phyloP scores from a whole-genome alignment of 345 rosid genomes.

The Gossypium ekmanianum region DNA sequence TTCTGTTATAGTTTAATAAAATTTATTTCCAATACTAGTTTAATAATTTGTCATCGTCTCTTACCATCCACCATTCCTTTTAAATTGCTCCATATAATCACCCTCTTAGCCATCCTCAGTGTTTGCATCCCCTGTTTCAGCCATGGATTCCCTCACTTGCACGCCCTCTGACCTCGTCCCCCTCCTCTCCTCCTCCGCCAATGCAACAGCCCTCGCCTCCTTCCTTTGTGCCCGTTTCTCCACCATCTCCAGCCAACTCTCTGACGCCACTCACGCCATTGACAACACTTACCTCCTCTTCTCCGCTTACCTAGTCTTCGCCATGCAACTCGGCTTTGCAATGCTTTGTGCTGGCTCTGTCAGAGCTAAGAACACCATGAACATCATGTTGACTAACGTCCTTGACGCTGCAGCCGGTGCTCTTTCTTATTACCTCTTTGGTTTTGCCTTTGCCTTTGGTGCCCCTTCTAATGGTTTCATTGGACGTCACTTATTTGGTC shows the following conservation, averaged over 20 bases:
- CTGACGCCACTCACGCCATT: constrained; percentile 47
- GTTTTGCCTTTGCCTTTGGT: constrained; percentile 77
- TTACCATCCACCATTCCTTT: background rate
- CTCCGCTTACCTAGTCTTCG: constrained; percentile 74
- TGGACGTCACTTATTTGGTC: constrained; percentile 59
- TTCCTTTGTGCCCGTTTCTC: constrained; percentile 52
- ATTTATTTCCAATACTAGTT: too few relatives aligned
- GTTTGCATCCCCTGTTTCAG: background rate
- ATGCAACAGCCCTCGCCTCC: constrained; percentile 33
- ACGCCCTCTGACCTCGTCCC: constrained; percentile 34
- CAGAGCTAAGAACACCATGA: constrained; percentile 78
- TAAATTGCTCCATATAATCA: background rate
- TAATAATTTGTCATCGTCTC: background rate
- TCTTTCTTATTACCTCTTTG: constrained; percentile 70
- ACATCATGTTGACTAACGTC: constrained; percentile 76
- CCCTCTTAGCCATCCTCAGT: background rate
- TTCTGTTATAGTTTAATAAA: background rate
- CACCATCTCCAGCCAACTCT: constrained; percentile 28
- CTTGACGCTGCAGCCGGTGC: constrained; percentile 74
- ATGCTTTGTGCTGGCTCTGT: constrained; percentile 86
- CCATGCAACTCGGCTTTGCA: constrained; percentile 85
- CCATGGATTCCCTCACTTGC: constrained; percentile 32
- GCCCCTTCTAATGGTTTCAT: constrained; percentile 69
- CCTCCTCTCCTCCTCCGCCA: constrained; percentile 26
- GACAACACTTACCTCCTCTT: constrained; percentile 76